Evolutionary conservation across 805 yeast genomes (phyloP), one percentile per base, ranked within the genome.

Genomic region (Huiozyma sinensis): DNA sequence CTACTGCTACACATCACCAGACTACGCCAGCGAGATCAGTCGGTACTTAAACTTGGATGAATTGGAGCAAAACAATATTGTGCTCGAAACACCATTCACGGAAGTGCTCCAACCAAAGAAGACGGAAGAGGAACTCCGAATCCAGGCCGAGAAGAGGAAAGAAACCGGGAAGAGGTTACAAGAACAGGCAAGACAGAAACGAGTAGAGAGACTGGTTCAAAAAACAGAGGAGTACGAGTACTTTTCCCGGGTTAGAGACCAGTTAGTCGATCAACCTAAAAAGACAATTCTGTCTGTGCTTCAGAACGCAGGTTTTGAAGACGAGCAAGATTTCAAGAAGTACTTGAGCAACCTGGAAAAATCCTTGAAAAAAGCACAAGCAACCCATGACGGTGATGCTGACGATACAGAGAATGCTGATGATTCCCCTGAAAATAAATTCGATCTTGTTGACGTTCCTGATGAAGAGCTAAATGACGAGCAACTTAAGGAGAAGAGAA

Each of bases 151-250:
- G 51, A 80, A 82, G 57, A 73, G 95, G 47, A 74, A 76, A 53
- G 96, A 88, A 57, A 83, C 83, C 49, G 97, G 97, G 7, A 76
- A 81, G 50, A 72, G 95, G 50, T 70, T 94, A 48, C 97, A 92
- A 64, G 95, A 86, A 55, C 96, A 88, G 63, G 97, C 97, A 0
- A 88, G 82, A 53, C 82, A 80, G 55, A 81, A 80, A 51, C 69
- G 98, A 44, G 61, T 79, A 7, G 96, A 90, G 58, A 88, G 85
- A 55, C 64, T 86, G 39, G 69, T 77, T 11, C 87, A 87, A 59
- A 83, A 84, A 51, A 88, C 88, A 52, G 79, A 83, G 51, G 96
- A 90, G 55, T 76, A 70, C 50, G 80, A 73, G 39, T 87, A 89
- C 60, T 87, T 81, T 55, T 66, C 76, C 1, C 70, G 71, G 28